Percentiles rank a stretch among this genome's conserved stretches.
Evolutionary conservation across 768 basidiomycete species (phyloP).

Genomic region (Leccinum variicolor): DNA sequence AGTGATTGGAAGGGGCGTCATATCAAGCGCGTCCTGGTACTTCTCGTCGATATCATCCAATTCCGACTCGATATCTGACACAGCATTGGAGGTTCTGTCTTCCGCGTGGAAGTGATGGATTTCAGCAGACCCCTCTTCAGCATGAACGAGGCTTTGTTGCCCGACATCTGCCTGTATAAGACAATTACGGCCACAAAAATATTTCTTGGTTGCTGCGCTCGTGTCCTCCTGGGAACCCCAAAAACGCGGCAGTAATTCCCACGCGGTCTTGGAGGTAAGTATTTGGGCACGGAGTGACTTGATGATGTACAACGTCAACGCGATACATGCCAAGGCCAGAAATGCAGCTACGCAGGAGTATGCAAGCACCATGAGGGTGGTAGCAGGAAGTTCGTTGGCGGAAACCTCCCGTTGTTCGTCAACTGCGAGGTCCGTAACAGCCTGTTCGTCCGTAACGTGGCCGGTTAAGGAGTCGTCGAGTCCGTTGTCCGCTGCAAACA

Average conservation of each 20-base stretch:
- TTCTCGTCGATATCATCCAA: slow-evolving; percentile 27
- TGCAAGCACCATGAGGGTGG: slow-evolving; percentile 16
- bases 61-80: slow-evolving; percentile 23
- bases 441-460: background rate
- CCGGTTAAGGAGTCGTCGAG: background rate
- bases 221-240: slow-evolving; percentile 5
- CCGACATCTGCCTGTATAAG: slow-evolving; percentile 1
- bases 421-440: background rate
- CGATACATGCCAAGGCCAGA: slow-evolving; percentile 21
- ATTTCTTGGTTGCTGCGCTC: background rate
- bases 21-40: slow-evolving; percentile 30
- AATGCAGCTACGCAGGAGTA: slow-evolving; percentile 27
- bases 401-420: background rate
- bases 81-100: slow-evolving; percentile 9
- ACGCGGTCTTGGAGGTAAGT: slow-evolving; percentile 21
- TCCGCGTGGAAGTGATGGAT: background rate
- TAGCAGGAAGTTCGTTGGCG: background rate
- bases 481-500: slow-evolving; percentile 18
- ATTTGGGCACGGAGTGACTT: slow-evolving; percentile 18
- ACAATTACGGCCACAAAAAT: background rate
- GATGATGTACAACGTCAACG: slow-evolving; percentile 18
- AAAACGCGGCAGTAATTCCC: slow-evolving; percentile 22
- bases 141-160: background rate
- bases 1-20: slow-evolving; percentile 17
- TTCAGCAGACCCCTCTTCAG: slow-evolving; percentile 3